These are phyloP conservation scores for Phalaenopsis aphrodite DNA, from an alignment of 106 monocot genomes.

Conservation along the genomic window DNA sequence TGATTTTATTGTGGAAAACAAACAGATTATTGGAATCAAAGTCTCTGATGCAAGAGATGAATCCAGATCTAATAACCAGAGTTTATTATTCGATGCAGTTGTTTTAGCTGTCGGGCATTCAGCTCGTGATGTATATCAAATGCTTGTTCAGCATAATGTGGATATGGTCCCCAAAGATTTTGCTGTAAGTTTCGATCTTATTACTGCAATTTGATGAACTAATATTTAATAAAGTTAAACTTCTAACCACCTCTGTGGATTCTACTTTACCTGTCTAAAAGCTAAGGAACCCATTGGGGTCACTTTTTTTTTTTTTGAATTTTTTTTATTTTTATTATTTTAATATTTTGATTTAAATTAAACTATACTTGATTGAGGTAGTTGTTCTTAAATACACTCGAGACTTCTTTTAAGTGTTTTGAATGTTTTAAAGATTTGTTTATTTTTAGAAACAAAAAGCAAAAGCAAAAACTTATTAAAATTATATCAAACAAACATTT, in stretches of 20 bases:
- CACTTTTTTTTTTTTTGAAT: too few relatives aligned
- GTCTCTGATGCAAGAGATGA: conserved; percentile 42
- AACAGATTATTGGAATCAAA: conserved; percentile 55
- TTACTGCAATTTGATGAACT: background rate
- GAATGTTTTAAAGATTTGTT: too few relatives aligned
- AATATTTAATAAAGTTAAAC: background rate
- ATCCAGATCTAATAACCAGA: conserved; percentile 29
- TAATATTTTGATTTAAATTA: too few relatives aligned
- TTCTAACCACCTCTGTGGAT: background rate
- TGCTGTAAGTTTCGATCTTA: conserved; percentile 52
- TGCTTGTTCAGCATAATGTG: conserved; percentile 67
- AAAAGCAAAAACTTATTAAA: too few relatives aligned
- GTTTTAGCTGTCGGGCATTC: conserved; percentile 98
- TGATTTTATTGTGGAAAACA: conserved; percentile 74
- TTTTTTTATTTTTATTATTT: too few relatives aligned
- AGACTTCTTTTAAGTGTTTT: too few relatives aligned
- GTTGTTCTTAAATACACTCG: too few relatives aligned
- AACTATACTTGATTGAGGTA: too few relatives aligned
- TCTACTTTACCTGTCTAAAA: background rate
- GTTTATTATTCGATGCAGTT: conserved; percentile 62
- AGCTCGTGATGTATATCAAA: conserved; percentile 84
- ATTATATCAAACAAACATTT: too few relatives aligned
- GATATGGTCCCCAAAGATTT: conserved; percentile 83
- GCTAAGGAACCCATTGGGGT: too few relatives aligned
- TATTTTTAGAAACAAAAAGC: too few relatives aligned